Evolutionary conservation across 352 stramenopile genomes (phyloP).

Genomic region (Globisporangium polare): DNA sequence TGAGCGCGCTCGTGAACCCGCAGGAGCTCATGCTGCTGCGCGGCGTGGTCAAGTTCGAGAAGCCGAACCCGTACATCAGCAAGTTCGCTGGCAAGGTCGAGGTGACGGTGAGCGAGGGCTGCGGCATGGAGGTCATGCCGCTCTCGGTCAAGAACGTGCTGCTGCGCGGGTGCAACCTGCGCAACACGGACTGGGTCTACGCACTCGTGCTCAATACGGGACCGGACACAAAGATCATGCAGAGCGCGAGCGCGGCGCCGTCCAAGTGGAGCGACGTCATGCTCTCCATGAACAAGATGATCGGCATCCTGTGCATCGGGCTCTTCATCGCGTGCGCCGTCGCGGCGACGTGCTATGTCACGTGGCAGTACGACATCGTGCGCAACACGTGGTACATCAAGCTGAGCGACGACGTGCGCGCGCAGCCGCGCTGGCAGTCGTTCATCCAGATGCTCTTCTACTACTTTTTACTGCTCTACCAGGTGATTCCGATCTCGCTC

Average conservation of each 20-base stretch:
- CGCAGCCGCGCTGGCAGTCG: constrained; percentile 38
- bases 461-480: constrained; percentile 89
- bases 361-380: constrained; percentile 73
- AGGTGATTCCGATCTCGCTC: constrained; percentile 92
- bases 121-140: constrained; percentile 67
- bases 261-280: constrained; percentile 87
- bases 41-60: constrained; percentile 63
- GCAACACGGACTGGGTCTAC: constrained; percentile 88
- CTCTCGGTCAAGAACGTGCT: constrained; percentile 88
- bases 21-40: constrained; percentile 50
- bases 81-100: constrained; percentile 86
- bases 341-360: constrained; percentile 70
- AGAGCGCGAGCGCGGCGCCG: constrained; percentile 65
- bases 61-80: constrained; percentile 86
- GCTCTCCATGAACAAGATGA: constrained; percentile 81
- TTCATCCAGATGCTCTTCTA: constrained; percentile 91
- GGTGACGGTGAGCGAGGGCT: constrained; percentile 59
- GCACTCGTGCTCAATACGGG: constrained; percentile 89
- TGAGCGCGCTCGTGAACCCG: constrained; percentile 51
- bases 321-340: constrained; percentile 62
- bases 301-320: constrained; percentile 60
- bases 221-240: constrained; percentile 90
- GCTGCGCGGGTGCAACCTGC: constrained; percentile 81
- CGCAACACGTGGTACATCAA: constrained; percentile 76
- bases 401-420: constrained; percentile 26